Evolutionary conservation across 2,329 filamentous ascomycete species (phyloP).

Genomic region (Balansia obtecta): DNA sequence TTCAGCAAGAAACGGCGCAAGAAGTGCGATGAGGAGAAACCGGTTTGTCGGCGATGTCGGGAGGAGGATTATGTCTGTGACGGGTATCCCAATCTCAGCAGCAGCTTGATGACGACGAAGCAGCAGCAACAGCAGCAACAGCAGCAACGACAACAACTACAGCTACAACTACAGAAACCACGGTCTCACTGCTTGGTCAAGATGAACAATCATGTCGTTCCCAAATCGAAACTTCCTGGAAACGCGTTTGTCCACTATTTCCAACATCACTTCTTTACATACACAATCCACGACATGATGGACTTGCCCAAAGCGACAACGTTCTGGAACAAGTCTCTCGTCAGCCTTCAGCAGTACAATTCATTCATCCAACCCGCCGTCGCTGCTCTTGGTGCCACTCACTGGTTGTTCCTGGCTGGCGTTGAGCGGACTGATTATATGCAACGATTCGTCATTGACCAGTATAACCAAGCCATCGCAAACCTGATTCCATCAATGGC

Average conservation of each 20-base stretch:
- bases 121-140: too few relatives aligned
- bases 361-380: slow-evolving; percentile 2
- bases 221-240: not conserved
- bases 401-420: slow-evolving; percentile 1
- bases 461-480: slow-evolving; percentile 2
- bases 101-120: too few relatives aligned
- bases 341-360: not conserved
- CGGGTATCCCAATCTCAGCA: not conserved
- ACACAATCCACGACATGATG: slow-evolving; percentile 3
- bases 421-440: not conserved
- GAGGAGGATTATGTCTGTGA: slow-evolving; percentile 3
- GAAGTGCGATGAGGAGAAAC: slow-evolving; percentile 5
- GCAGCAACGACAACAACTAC: too few relatives aligned
- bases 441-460: not conserved
- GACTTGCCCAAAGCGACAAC: slow-evolving; percentile 1
- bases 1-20: slow-evolving; percentile 3
- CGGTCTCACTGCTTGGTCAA: not conserved
- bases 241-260: slow-evolving; percentile 1
- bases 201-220: not conserved
- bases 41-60: slow-evolving; percentile 1
- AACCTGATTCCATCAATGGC: not conserved
- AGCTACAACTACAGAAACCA: not conserved
- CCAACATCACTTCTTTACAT: slow-evolving; percentile 4
- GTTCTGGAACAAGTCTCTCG: slow-evolving; percentile 1
- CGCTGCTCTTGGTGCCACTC: slow-evolving; percentile 1